Percentiles rank a stretch among this genome's conserved stretches.
Evolutionary conservation across 2,329 filamentous ascomycete genomes (phyloP).

Genomic region (Didymella arachidicola): DNA sequence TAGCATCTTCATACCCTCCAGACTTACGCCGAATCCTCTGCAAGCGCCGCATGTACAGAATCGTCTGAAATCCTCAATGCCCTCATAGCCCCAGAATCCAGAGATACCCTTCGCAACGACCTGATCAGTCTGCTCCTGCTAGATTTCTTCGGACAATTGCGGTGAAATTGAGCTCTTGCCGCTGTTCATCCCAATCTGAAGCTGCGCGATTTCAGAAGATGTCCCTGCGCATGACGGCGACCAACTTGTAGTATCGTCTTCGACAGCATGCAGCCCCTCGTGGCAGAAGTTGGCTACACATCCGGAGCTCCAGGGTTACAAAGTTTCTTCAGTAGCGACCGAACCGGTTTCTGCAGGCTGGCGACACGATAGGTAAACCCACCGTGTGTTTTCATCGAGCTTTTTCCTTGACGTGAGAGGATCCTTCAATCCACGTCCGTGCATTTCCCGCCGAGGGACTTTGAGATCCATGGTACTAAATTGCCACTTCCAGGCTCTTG

Average conservation of each 20-base stretch:
- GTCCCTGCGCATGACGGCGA: not conserved
- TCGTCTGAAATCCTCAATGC: not conserved
- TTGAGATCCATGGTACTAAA: not conserved
- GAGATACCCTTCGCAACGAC: not conserved
- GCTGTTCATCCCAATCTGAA: not conserved
- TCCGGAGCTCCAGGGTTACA: no score
- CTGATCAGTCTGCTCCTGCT: not conserved
- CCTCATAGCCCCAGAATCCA: not conserved
- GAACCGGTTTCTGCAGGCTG: no score
- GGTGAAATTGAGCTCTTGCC: no score
- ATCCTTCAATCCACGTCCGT: not conserved
- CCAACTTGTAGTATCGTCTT: not conserved
- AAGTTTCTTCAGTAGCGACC: no score
- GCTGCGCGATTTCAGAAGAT: not conserved
- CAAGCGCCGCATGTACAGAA: not conserved
- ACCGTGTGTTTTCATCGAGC: no score
- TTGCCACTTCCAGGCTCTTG: conserved; percentile 33
- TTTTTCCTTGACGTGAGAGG: no score
- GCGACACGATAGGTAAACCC: no score
- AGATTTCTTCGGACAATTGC: not conserved
- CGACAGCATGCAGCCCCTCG: not conserved
- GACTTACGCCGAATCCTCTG: not conserved
- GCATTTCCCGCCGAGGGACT: not conserved
- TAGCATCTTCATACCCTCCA: not conserved
- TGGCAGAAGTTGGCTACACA: no score